Evolutionary conservation across 768 basidiomycete species (phyloP).

Genomic region (Mycena epipterygia): DNA sequence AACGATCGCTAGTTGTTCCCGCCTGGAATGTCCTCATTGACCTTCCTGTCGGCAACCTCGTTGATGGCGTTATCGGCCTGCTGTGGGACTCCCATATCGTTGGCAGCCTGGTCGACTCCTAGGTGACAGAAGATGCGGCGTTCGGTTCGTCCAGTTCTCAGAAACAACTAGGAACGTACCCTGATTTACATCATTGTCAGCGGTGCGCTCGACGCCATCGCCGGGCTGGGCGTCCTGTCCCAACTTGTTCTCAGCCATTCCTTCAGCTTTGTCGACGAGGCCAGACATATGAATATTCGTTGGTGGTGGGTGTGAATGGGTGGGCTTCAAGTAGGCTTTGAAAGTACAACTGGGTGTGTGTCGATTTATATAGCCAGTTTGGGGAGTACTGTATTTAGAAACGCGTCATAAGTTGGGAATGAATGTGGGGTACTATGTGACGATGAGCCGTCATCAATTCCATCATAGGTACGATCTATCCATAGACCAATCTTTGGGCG

Average conservation of each 20-base stretch:
- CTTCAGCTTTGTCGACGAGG: constrained; percentile 19
- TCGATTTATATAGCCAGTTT: constrained; percentile 9
- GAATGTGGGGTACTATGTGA: constrained; percentile 1
- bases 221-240: constrained; percentile 23
- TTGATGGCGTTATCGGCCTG: constrained; percentile 18
- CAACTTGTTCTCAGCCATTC: constrained; percentile 26
- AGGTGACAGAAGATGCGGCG: neutral
- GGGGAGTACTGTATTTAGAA: neutral
- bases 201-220: constrained; percentile 20
- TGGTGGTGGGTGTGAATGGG: constrained; percentile 5
- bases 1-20: constrained; percentile 21
- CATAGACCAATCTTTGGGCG: neutral
- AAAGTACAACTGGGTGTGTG: neutral
- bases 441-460: constrained; percentile 16
- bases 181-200: constrained; percentile 24
- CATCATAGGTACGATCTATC: constrained; percentile 17
- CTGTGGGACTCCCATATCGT: constrained; percentile 21
- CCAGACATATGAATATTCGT: constrained; percentile 12
- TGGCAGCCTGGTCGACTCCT: constrained; percentile 25
- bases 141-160: constrained; percentile 6
- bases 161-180: constrained; percentile 9
- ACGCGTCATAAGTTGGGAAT: constrained; percentile 14
- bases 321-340: constrained; percentile 4
- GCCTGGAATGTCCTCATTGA: constrained; percentile 24
- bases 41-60: constrained; percentile 24